phyloP scores from a whole-genome alignment of 2,329 filamentous ascomycete species.

The Rhynchosporium graminicola region DNA sequence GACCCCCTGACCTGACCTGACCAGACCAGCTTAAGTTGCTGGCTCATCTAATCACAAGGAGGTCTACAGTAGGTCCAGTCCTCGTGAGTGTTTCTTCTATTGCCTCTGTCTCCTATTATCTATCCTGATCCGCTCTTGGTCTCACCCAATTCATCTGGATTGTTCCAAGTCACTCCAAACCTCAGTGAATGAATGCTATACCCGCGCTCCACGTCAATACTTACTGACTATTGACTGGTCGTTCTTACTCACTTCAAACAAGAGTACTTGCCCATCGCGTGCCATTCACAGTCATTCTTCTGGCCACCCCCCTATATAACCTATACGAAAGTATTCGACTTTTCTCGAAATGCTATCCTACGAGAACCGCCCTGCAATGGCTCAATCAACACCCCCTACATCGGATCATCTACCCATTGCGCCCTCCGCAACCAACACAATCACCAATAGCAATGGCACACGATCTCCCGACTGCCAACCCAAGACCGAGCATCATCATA shows the following conservation, averaged over 20 bases:
- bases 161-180: neutral
- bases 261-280: conserved; percentile 20
- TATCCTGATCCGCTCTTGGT: neutral
- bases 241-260: conserved; percentile 10
- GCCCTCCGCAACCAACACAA: conserved; percentile 22
- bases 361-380: conserved; percentile 36
- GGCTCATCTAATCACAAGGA: conserved; percentile 17
- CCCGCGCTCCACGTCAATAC: conserved; percentile 1
- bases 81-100: conserved; percentile 26
- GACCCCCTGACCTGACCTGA: neutral
- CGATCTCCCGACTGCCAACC: conserved; percentile 25
- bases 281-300: conserved; percentile 3
- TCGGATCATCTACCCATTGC: conserved; percentile 35
- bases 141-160: neutral
- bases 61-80: conserved; percentile 17
- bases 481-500: conserved; percentile 55
- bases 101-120: conserved; percentile 25
- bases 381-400: conserved; percentile 30
- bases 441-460: conserved; percentile 25
- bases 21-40: neutral
- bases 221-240: conserved; percentile 12
- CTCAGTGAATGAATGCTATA: conserved; percentile 17
- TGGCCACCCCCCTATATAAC: neutral
- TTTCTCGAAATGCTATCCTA: conserved; percentile 36
- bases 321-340: neutral